Evolutionary conservation across 306 rosid species (phyloP), one percentile per base, ranked within the genome.

Genomic region (Morella rubra): DNA sequence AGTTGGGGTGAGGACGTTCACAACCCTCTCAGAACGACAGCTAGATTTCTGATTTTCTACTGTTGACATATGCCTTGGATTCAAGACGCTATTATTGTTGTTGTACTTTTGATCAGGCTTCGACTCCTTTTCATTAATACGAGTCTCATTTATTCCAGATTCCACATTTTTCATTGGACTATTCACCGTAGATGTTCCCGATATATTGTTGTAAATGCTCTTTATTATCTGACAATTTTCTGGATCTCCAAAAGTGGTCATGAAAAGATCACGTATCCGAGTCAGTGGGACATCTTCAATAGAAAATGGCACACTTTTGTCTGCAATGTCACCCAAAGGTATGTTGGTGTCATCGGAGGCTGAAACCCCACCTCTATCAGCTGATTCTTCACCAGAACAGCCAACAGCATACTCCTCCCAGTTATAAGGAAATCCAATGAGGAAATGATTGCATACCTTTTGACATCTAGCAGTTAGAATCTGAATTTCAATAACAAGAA

Each of bases 371-470:
- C 56, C 60, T 50, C 24, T 7, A 50, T 64, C 22, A n/a, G 75
- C 10, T 44, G 72, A 58, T 66, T 75, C 54, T 51, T 76, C 74
- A 45, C 73, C 73, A 45, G 16, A 50, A 70, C 76, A 54, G 71
- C 60, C 40, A 69, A 69, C 42, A 18, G 81, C 70, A 69, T 83
- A 85, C 69, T 81, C 81, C 75, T 86, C 81, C 98, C 98, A 93
- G 76, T 91, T 79, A 73, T 80, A 80, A 7, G 97, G 98, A 87
- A 93, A 93, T 55, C 97, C 97, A 55, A 86, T 58, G 59, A 79
- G 77, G 84, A 88, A 93, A 24, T 45, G 86, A 67, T 65, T 73
- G 72, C 84, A 93, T 67, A 91, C 81, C 96, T 93, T 14, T 73
- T 37, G 18, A 73, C 56, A 77, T 61, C 41, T 11, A 81, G 60